A percentile compares a stretch with the other conserved stretches of the same genome.
phyloP scores from a whole-genome alignment of 129 eudicot genomes.

The Daucus carota region DH1_v3.0 NC_030384.2:43628001-43628500 shows the following conservation, averaged over 20 bases:
- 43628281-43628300: background rate
- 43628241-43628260: background rate
- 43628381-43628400: background rate
- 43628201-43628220: background rate
- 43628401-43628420: too few relatives aligned
- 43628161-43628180: background rate
- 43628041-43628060: constrained; percentile 58
- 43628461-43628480: too few relatives aligned
- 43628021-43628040: background rate
- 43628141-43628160: constrained; percentile 28
- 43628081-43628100: constrained; percentile 89
- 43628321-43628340: background rate
- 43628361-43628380: background rate
- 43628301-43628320: background rate
- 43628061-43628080: constrained; percentile 99
- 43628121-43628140: constrained; percentile 99
- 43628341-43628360: background rate
- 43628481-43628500: too few relatives aligned
- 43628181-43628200: background rate
- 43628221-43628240: background rate
- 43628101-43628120: constrained; percentile 92
- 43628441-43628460: too few relatives aligned
- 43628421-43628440: too few relatives aligned
- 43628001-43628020: background rate
- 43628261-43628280: background rate